phyloP scores from a whole-genome alignment of 2,329 filamentous ascomycete genomes.

The Alternaria incomplexa region DNA sequence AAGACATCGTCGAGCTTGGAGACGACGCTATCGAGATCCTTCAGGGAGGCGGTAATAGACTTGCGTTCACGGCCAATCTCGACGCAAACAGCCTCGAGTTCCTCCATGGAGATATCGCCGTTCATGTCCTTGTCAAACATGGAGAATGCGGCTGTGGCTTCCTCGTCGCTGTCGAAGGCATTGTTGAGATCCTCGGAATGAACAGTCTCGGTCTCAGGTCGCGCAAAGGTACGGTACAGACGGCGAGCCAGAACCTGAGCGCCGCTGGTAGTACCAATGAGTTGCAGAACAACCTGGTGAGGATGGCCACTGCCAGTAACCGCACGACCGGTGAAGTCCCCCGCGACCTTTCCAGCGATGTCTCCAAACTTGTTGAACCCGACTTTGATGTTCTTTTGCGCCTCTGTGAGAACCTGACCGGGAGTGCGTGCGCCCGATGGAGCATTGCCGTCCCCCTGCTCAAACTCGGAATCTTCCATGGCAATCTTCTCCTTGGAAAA shows the following conservation, averaged over 20 bases:
- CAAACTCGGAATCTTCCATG: constrained; percentile 78
- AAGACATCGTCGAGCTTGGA: constrained; percentile 88
- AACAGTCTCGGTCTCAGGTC: constrained; percentile 77
- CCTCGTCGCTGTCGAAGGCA: constrained; percentile 82
- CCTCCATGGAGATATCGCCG: constrained; percentile 93
- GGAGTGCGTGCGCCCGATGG: constrained; percentile 74
- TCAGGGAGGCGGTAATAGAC: constrained; percentile 90
- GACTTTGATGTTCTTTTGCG: constrained; percentile 75
- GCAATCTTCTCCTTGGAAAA: constrained; percentile 69
- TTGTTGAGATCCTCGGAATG: constrained; percentile 76
- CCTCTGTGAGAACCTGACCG: constrained; percentile 70
- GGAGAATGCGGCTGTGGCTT: constrained; percentile 84
- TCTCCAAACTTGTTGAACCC: constrained; percentile 82
- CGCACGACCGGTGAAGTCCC: constrained; percentile 84
- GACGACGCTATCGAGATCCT: constrained; percentile 93
- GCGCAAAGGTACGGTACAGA: constrained; percentile 83
- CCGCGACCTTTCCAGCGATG: constrained; percentile 83
- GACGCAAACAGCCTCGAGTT: constrained; percentile 89
- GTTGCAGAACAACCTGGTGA: constrained; percentile 79
- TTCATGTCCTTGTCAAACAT: constrained; percentile 98
- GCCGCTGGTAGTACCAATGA: constrained; percentile 74
- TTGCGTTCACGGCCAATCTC: constrained; percentile 95
- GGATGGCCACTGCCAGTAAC: constrained; percentile 76
- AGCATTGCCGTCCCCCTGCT: constrained; percentile 56
- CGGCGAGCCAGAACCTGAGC: constrained; percentile 86